Base-by-base conservation (phyloP, 305 asterid genomes). In the Fraxinus ornus region DNA sequence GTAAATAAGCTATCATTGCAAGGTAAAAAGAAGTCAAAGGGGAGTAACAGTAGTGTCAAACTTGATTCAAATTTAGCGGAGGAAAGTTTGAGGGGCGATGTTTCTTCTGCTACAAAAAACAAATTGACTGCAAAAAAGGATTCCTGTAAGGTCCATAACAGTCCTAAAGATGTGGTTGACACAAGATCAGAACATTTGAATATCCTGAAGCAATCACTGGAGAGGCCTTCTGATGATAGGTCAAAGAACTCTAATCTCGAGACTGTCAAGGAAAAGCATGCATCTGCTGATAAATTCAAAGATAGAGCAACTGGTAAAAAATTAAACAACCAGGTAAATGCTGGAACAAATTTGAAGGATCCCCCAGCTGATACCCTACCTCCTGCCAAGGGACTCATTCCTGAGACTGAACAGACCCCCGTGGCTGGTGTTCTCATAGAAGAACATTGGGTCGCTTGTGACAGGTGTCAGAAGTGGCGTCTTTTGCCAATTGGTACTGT, bases 381-480 rank as follows among this genome's bases (percentile, higher is more conserved):
- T 81, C 55, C 84, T 26, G 75, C 78, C 24, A 88, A 85, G 75
- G 95, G 87, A 80, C 77, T 44, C 68, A 72, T 80, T 10, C 74
- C 79, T 80, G 92, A 83, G 79, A 75, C 86, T 35, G 90, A 88
- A 80, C 91, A 86, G 79, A 79, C 88, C 78, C 70, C 82, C 33
- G 83, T 22, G 41, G 88, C 89, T 80, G 88, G 93, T 77, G 85
- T 88, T 28, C 3, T 90, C n/a, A 88, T 94, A 75, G 79, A 88
- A 74, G 98, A 95, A 66, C 79, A 91, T 21, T 96, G 99, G 99
- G 98, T 94, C 19, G 57, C 78, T 13, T 96, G 99, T 89, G 98
- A 92, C 75, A 87, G 86, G 57, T 96, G 98, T 85, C 82, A 83
- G 84, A 89, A 60, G 76, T 96, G 99, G 98, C 97, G 98, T 75